These are phyloP conservation scores for Suillus ampliporus DNA, from an alignment of 768 basidiomycete species.

Conservation along the genomic window DNA sequence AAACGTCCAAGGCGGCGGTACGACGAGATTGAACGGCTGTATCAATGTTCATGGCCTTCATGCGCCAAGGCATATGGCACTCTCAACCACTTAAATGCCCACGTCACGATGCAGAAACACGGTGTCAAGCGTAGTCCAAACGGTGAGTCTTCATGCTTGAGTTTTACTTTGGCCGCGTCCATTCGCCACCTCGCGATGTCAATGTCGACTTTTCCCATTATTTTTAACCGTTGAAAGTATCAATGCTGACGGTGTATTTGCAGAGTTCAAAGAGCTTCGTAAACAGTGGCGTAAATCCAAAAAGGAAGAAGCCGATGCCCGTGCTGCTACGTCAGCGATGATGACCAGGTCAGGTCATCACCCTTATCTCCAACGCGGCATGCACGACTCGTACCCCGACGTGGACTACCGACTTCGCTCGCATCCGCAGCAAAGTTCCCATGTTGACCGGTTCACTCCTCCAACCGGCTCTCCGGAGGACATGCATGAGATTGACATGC, in stretches of 20 bases:
- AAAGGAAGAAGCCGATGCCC: slow-evolving; percentile 64
- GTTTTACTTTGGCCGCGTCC: slow-evolving; percentile 11
- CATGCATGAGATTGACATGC: slow-evolving; percentile 23
- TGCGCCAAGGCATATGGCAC: slow-evolving; percentile 91
- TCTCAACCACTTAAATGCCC: slow-evolving; percentile 96
- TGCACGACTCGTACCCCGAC: slow-evolving; percentile 31
- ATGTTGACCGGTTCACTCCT: slow-evolving; percentile 25
- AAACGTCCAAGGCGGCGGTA: slow-evolving; percentile 86
- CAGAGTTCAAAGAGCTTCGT: slow-evolving; percentile 98
- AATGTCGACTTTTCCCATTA: slow-evolving; percentile 14
- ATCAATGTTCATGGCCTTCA: slow-evolving; percentile 82
- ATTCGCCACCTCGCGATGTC: slow-evolving; percentile 13
- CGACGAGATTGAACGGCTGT: slow-evolving; percentile 95
- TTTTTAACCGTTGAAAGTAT: neutral
- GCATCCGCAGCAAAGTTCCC: slow-evolving; percentile 31
- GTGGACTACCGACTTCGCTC: slow-evolving; percentile 25
- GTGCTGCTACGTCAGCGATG: slow-evolving; percentile 23
- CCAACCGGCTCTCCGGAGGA: slow-evolving; percentile 22
- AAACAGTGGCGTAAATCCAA: slow-evolving; percentile 96
- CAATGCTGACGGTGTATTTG: slow-evolving; percentile 20
- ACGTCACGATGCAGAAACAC: slow-evolving; percentile 98
- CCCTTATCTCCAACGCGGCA: slow-evolving; percentile 42
- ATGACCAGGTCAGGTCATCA: slow-evolving; percentile 17
- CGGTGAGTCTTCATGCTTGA: slow-evolving; percentile 56
- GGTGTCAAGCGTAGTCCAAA: slow-evolving; percentile 87